Base-by-base conservation (phyloP, 805 yeast genomes). In the Yarrowia phangngaensis region DNA sequence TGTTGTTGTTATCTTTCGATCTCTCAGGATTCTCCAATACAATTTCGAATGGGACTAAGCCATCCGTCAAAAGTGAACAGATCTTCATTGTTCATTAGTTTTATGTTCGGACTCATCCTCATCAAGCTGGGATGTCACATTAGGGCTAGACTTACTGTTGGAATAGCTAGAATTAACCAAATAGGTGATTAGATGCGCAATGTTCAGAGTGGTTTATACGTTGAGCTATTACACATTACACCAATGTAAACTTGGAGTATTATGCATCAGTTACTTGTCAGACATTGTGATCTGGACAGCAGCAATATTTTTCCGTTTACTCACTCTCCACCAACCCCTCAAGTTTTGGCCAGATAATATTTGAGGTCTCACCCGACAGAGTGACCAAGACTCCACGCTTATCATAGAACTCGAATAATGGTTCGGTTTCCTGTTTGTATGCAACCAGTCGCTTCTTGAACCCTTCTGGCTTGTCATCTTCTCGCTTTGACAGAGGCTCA, bases 301-400 rank as follows among this genome's bases (percentile, higher is more conserved):
- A n/a, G n/a, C n/a, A n/a, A n/a, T n/a, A n/a, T n/a, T n/a, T n/a
- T n/a, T n/a, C n/a, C n/a, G n/a, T n/a, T n/a, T 41, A 41, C 28
- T 41, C 48, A 4, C 24, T 41, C 29, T 20, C 30, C 22, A 58
- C 30, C 19, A 54, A 41, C 31, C 53, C 52, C 55, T 69, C 59
- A 28, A 88, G 64, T 60, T 87, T 73, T 1, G 96, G 96, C 60
- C 75, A 86, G 12, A 88, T 82, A 13, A 82, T 75, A 64, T 89
- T 95, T 2, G 95, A 83, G 2, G 95, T 81, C 52, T 81, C 79
- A 8, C 97, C 97, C 13, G 73, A 62, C 11, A 88, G 80, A 2
- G 70, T 70, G 35, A 70, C 64, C 28, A 82, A 70, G 4, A 84
- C 66, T 1, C 77, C 78, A 32, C 64, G 55, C 60, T 66, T 47